Base-by-base conservation (phyloP, 306 rosid genomes). In the Dalbergia cochinchinensis region DNA sequence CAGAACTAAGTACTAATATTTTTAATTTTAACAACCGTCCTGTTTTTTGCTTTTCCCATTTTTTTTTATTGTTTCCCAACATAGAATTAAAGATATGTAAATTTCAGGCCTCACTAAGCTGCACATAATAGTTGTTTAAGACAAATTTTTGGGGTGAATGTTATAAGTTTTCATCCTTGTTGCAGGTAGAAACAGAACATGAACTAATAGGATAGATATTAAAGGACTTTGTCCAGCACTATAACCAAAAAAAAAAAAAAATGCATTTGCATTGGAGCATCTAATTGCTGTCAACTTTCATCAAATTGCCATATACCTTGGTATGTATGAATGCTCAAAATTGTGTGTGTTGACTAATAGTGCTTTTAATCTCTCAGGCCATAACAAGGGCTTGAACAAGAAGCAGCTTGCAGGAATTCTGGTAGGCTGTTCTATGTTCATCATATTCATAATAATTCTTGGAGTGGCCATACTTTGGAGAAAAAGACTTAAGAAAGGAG, bases 1-100 rank as follows among this genome's bases (percentile, higher is more conserved):
- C 80, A 59, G 86, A 83, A 37, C n/a, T 83, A 78, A 71, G 86
- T 83, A 11, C 74, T 65, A 16, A 53, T 59, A 72, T 12, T 76
- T 76, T 41, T 42, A 42, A 31, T 54, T 39, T 65, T 34, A 14
- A 47, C 10, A 20, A 61, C 19, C 45, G 35, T 61, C 65, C 34
- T 53, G 35, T 8, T 11, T 10, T 53, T 42, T 48, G 4, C 3
- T 39, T 66, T 80, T 70, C 16, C 16, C 61, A 48, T 60, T 62
- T 10, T 44, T 6, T 1, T 44, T 44, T 44, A 3, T 2, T 6
- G 3, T 44, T 44, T 44, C 8, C 20, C n/a, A 61, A 34, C 55
- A 50, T 33, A 34, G 9, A 20, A 26, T 26, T 26, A 26, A 26
- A 31, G 45, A 4, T 63, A 41, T 15, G 39, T 63, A 20, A 64